Percentiles rank a stretch among this genome's conserved stretches.
These are phyloP conservation scores for Echites panduratus DNA, from an alignment of 257 asterid species.

Conservation along the genomic window DNA sequence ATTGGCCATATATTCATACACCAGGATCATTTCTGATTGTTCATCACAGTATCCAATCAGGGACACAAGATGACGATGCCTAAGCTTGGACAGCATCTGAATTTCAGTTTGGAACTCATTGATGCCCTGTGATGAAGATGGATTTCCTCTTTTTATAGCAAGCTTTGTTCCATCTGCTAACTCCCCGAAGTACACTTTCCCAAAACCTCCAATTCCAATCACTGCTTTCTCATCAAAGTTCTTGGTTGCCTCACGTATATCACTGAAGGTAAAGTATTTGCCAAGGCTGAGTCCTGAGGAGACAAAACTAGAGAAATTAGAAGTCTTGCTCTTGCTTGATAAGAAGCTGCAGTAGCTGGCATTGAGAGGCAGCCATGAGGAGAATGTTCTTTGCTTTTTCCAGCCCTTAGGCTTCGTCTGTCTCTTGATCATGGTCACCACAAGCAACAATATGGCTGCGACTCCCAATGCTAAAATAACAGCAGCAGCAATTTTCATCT, in stretches of 20 bases:
- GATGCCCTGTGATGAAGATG: conserved; percentile 81
- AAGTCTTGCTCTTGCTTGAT: conserved; percentile 58
- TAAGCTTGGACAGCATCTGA: conserved; percentile 67
- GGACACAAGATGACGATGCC: conserved; percentile 87
- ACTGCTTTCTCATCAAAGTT: conserved; percentile 62
- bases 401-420: conserved; percentile 49
- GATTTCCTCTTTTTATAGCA: conserved; percentile 82
- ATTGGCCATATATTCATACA: conserved; percentile 73
- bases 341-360: conserved; percentile 64
- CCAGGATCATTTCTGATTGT: conserved; percentile 78
- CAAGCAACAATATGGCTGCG: conserved; percentile 29
- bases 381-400: conserved; percentile 61
- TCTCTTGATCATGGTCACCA: conserved; percentile 27
- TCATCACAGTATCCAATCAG: conserved; percentile 86
- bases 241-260: conserved; percentile 61
- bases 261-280: conserved; percentile 51
- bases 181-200: conserved; percentile 76
- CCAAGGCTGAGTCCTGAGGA: conserved; percentile 61
- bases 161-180: conserved; percentile 55
- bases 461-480: conserved; percentile 44
- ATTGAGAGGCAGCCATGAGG: conserved; percentile 87
- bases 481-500: conserved; percentile 41
- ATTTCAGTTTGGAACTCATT: conserved; percentile 86
- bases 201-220: conserved; percentile 93
- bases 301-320: conserved; percentile 46